Evolutionary conservation across 2,329 filamentous ascomycete genomes (phyloP), one percentile per base, ranked within the genome.

Genomic region (Ophiostoma angusticollis): DNA sequence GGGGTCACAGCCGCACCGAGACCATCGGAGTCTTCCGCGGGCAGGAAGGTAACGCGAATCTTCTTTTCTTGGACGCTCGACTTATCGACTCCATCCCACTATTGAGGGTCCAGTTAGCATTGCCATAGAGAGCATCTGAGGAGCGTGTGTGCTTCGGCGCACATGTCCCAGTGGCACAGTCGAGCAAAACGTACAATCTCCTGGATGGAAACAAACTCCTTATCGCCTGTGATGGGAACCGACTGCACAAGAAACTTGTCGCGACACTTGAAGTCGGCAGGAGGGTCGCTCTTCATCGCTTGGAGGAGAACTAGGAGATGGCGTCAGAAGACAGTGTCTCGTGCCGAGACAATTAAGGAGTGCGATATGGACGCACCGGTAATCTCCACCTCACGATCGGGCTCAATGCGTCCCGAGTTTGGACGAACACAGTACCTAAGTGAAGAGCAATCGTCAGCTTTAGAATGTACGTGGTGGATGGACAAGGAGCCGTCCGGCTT

Each of bases 251-350:
- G 39, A 24, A 51, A 51, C 45, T 51, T 51, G 45, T 51, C 49
- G 16, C 49, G 48, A 67, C 91, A 98, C 60, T 85, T 87, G 46
- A 82, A 78, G 58, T 94, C 87, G 42, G 69, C 60, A 16, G 87
- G 74, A 40, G 89, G 89, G 54, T 96, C 87, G 55, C 85, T 77
- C 69, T 94, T 95, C 91, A 98, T 95, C 18, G 89, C 86, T 65
- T 98, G 91, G 30, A 98, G 77, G 27, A 96, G 78, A 42, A 98
- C 91, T 93, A 46, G 4, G 9, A 31, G 24, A 5, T 28, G 4
- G 14, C 3, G 23, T 11, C 19, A 29, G 16, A 6, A 7, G n/a
- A n/a, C n/a, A n/a, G n/a, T n/a, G n/a, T n/a, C n/a, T n/a, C n/a
- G n/a, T n/a, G n/a, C n/a, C n/a, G n/a, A n/a, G n/a, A n/a, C n/a